Base-by-base conservation (phyloP, 2,329 filamentous ascomycete species). In the Aspergillus sp. region DNA sequence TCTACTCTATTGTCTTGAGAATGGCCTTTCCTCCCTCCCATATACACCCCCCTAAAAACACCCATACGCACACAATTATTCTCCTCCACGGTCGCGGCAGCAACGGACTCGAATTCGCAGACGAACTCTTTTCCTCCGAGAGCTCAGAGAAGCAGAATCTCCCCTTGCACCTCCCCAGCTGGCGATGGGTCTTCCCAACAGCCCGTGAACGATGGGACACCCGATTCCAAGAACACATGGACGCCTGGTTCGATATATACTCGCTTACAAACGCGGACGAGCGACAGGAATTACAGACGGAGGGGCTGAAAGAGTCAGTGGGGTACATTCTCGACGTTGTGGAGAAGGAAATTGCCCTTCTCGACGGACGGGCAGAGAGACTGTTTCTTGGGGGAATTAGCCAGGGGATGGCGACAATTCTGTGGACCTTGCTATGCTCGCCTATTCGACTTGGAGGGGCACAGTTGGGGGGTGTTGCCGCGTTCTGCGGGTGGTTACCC, bases 361-460 rank as follows among this genome's bases (percentile, higher is more conserved):
- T 50, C 6, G 35, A 37, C 19, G 40, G 45, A 9, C 37, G 45
- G 31, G 36, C 38, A 4, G 33, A 34, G 27, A 43, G 42, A n/a
- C 33, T 52, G 35, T 39, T 48, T 30, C 19, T 52, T 6, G 50
- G 40, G 7, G 50, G 50, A 13, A 31, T 48, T 35, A 48, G 45
- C 7, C 47, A 50, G 33, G 50, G 50, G 9, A 47, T 48, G 40
- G 43, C 47, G 7, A 32, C 47, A 11, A 48, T 29, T 2, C 19
- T 50, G 7, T 41, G 44, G 6, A 43, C 44, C n/a, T 41, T 52
- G 43, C 12, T 52, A 7, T 50, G 47, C 13, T 34, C 19, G 19
- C 19, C 19, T 19, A 19, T 19, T 19, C 19, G 19, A 19, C 19
- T 19, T 19, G 19, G 19, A 19, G 19, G 19, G 19, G 4, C 19